Conservation (phyloP, 345 rosid genomes). For the Citrus reticulata region DNA sequence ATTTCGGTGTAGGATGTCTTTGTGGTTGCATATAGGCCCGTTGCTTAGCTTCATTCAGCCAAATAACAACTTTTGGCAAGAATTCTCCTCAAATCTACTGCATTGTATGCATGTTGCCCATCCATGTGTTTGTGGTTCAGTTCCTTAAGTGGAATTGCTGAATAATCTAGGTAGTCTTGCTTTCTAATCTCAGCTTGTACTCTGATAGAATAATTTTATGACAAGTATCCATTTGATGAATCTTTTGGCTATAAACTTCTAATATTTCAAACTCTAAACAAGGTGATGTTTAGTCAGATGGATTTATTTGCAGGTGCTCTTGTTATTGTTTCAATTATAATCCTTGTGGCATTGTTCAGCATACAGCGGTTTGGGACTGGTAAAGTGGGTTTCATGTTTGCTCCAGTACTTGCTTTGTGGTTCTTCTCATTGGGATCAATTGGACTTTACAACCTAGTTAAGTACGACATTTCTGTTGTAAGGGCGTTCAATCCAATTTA, state of each 20-base stretch:
- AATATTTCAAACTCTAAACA: background rate
- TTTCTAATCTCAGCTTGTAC: background rate
- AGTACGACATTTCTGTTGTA: constrained; percentile 57
- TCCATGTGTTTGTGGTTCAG: background rate
- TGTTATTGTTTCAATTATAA: constrained; percentile 59
- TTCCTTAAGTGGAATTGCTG: background rate
- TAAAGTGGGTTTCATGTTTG: constrained; percentile 86
- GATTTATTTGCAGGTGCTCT: constrained; percentile 56
- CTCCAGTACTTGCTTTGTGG: constrained; percentile 86
- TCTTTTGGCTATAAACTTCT: background rate
- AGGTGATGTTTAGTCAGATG: constrained; percentile 2
- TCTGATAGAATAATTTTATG: background rate
- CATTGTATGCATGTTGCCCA: background rate
- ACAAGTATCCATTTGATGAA: background rate
- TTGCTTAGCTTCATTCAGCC: background rate
- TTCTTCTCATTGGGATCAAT: constrained; percentile 82
- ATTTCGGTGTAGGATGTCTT: background rate
- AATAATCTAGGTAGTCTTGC: background rate
- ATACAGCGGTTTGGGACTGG: constrained; percentile 88
- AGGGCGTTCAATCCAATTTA: constrained; percentile 85
- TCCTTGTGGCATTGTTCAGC: constrained; percentile 78
- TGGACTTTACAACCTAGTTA: constrained; percentile 75
- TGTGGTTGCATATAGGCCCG: background rate
- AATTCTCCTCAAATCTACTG: background rate
- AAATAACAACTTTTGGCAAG: background rate